phyloP scores from a whole-genome alignment of 75 land plant genomes.

The Pinus tabuliformis region DNA sequence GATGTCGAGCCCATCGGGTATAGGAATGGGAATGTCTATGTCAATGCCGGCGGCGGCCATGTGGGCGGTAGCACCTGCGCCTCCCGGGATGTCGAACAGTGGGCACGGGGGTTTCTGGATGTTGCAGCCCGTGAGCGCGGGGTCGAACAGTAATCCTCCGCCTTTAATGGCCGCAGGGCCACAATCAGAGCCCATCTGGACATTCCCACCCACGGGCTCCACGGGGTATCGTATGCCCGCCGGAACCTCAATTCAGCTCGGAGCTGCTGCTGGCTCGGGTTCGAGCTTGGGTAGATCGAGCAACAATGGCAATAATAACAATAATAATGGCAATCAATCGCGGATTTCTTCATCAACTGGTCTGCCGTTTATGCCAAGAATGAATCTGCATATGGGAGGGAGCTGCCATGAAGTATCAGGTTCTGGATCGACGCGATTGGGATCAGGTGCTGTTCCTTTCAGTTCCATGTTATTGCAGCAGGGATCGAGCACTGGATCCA shows the following conservation, averaged over 20 bases:
- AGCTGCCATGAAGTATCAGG: constrained; percentile 10
- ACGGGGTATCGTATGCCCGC: constrained; percentile 17
- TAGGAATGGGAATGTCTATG: background rate
- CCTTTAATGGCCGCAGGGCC: constrained; percentile 27
- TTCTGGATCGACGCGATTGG: constrained; percentile 17
- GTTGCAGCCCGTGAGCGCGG: constrained; percentile 58
- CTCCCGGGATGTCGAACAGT: constrained; percentile 20
- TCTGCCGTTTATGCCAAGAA: constrained; percentile 60
- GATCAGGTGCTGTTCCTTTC: constrained; percentile 35
- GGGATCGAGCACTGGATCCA: constrained; percentile 5
- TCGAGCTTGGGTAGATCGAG: constrained; percentile 2
- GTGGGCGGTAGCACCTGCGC: constrained; percentile 51
- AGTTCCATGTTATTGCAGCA: constrained; percentile 70
- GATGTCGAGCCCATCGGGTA: constrained; percentile 7
- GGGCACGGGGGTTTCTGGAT: constrained; percentile 74
- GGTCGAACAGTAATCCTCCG: constrained; percentile 22
- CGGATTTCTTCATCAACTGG: constrained; percentile 16
- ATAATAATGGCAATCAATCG: constrained; percentile 6
- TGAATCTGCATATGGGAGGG: constrained; percentile 23
- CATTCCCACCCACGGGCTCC: constrained; percentile 39
- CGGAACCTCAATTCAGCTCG: constrained; percentile 34
- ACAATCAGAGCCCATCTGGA: constrained; percentile 44
- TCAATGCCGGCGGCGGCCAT: constrained; percentile 29
- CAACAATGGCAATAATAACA: background rate
- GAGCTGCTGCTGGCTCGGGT: constrained; percentile 17